Evolutionary conservation across 495 filamentous ascomycete species (phyloP), one percentile per base, ranked within the genome.

Genomic region (Penicillium ochrochloron): DNA sequence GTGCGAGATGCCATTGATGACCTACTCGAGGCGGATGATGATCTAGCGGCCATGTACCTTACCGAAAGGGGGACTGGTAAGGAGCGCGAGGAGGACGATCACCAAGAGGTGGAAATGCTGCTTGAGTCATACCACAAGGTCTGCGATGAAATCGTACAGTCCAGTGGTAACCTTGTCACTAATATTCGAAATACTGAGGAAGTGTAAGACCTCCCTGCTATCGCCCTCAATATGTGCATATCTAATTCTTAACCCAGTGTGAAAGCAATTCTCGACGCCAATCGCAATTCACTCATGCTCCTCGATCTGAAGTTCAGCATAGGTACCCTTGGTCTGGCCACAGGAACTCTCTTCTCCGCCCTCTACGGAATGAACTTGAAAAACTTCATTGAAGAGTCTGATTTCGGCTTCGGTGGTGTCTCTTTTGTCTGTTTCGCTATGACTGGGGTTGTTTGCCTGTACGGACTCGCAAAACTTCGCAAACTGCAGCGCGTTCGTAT

Each of bases 361-460:
- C 88, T 98, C 14, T 98, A 98, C 82, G 95, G 95, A 68, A 97
- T 97, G 94, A 99, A 99, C 78, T 82, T 99, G 65, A 96, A 97
- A 73, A 98, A 98, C 76, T 99, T 98, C 76, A 89, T 98, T 66
- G 95, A 99, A 80, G 95, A 98, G 76, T 92, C 91, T n/a, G 88
- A 92, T 75, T 82, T 93, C 70, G 95, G 94, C 11, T 97, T 99
- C 75, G 80, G 83, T 31, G 87, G 84, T 48, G 88, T 98, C 64
- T 91, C 88, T 4, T 81, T 76, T 15, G 82, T 84, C 66, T 94
- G 89, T 60, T 83, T 91, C 61, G 76, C 89, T 56, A 88, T 95
- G 76, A 90, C 89, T 15, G 85, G 86, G 41, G 63, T 92, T 10
- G 92, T 96, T 59, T 92, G 89, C 76, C 80, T 82, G 42, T 96